These are phyloP conservation scores for Capsicum baccatum DNA, from an alignment of 257 asterid genomes.

Conservation along the genomic window DNA sequence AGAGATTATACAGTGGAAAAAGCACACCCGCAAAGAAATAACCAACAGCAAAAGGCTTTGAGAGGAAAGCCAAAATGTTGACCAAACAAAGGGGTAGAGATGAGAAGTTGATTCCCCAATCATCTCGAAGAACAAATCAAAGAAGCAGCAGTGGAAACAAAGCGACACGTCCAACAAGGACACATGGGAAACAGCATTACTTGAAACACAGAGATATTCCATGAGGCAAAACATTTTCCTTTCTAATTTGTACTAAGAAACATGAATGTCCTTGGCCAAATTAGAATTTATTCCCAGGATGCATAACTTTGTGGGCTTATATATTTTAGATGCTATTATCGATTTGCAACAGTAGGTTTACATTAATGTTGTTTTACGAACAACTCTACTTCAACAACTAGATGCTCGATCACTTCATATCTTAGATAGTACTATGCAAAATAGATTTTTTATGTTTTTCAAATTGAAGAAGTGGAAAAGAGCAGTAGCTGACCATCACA, in stretches of 20 bases:
- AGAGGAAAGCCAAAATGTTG: not conserved
- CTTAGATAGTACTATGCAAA: not conserved
- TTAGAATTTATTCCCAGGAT: not conserved
- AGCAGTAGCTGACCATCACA: not conserved
- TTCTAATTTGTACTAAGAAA: not conserved
- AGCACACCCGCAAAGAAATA: not conserved
- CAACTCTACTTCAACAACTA: not conserved
- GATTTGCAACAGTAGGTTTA: not conserved
- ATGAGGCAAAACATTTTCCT: not conserved
- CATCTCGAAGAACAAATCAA: not conserved
- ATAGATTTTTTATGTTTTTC: not conserved
- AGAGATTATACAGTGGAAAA: not conserved
- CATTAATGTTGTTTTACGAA: not conserved
- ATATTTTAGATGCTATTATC: not conserved
- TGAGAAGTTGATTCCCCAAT: not conserved
- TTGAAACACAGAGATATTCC: not conserved
- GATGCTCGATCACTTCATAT: not conserved
- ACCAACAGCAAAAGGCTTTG: not conserved
- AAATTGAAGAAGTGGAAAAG: not conserved
- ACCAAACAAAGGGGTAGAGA: not conserved
- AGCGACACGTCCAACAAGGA: not conserved
- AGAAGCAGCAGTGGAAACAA: not conserved
- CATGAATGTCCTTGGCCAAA: not conserved
- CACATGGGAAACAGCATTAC: not conserved
- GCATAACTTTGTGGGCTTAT: not conserved